Base-by-base conservation (phyloP, 257 asterid genomes). In the Jacaranda mimosifolia region DNA sequence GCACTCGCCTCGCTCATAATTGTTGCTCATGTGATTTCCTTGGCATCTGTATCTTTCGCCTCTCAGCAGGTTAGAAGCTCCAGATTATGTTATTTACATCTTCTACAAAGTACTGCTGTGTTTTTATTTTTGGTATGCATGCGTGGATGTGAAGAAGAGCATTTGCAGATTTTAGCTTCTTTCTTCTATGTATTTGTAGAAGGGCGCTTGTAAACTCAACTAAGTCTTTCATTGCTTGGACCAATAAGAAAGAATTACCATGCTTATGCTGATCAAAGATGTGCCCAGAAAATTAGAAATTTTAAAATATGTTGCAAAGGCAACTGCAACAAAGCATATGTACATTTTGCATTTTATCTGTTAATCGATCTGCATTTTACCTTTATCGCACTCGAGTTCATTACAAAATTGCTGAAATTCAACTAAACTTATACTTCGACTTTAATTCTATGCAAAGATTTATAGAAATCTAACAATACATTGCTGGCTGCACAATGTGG, bases 11-110 rank as follows among this genome's bases (percentile, higher is more conserved):
- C 99, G 9, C 87, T 93, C 82, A 83, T 90, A 73, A 90, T 93
- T 77, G 92, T 96, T 79, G 94, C 99, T 76, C 96, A 93, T 79
- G 91, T 93, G 80, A 86, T 93, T 70, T 95, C 99, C 36, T 72
- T 87, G 80, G 94, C 96, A 57, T 87, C 92, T 46, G 64, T 86
- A 60, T 85, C 92, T 75, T 88, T 90, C 76, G 94, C 82, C 78
- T 74, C 90, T 19, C 94, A 89, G 85, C 98, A 89, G 93, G 99
- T 93, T 58, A 77, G 87, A 60, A 56, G 56, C 63, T 71, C 43
- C 36, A 32, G 15, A 15, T 62, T n/a, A 51, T 55, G 53, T 64
- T 53, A 49, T 52, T 56, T 74, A 11, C 45, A 4, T 59, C 63
- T 40, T 11, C 73, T 53, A 53, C 21, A 21, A 49, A 36, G 32